Base-by-base conservation (phyloP, 2,329 filamentous ascomycete species). In the Neurospora sp. region DNA sequence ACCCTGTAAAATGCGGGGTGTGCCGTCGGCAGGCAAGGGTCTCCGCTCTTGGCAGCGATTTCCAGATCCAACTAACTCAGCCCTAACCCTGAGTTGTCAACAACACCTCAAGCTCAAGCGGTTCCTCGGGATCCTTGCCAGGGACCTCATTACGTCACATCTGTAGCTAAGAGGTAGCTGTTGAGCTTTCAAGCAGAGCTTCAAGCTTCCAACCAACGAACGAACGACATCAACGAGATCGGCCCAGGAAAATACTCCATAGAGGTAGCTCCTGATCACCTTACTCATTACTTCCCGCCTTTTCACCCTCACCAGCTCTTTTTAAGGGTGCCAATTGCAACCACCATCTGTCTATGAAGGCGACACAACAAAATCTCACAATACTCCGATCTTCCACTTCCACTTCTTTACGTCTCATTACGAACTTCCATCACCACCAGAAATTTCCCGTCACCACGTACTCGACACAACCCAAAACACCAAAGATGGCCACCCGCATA, bases 401-500 rank as follows among this genome's bases (percentile, higher is more conserved):
- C 33, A 10, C 28, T 17, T 62, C 62, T 62, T 15, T n/a, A 66
- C 40, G 68, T 17, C 69, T n/a, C 33, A 17, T 23, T 66, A n/a
- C 66, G 38, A 70, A 66, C 15, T 66, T 28, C 33, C n/a, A 13
- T 19, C 68, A 28, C 52, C 43, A 70, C 38, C 69, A 68, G 5
- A 68, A 19, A 13, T 28, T 15, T 13, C 40, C 68, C 42, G 62
- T 69, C 38, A 40, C 62, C 1, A 7, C 71, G 23, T 36, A 7
- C 33, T 6, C 6, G 33, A 36, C 33, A 7, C 33, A 36, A 42
- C 40, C 10, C 66, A 69, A 7, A 2, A 15, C 39, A 36, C n/a
- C 36, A 38, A 72, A 66, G 43, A 75, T 75, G 73, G 69, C 73
- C 9, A 43, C 73, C 28, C 66, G 70, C 23, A 23, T 70, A n/a